Evolutionary conservation across 2,329 filamentous ascomycete genomes (phyloP), one percentile per base, ranked within the genome.

Genomic region (Epichloe typhina): DNA sequence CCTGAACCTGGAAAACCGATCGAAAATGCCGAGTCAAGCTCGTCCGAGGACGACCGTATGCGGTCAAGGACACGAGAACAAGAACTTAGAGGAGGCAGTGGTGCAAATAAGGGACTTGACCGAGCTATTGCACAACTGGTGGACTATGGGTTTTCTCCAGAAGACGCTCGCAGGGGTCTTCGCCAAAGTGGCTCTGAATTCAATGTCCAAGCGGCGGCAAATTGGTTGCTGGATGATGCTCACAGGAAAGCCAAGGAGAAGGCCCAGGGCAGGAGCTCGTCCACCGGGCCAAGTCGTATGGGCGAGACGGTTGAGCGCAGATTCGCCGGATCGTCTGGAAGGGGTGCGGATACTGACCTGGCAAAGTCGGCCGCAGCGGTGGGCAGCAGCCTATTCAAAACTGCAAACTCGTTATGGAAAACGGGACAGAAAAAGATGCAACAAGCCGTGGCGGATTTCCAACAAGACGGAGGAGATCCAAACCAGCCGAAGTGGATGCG

Each of bases 401-500:
- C 90, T 3, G 93, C 93, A 2, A 95, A 94, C 57, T 91, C 88
- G 1, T 70, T 97, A 0, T 98, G 93, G 93, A 98, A 95, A 64
- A 87, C 86, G 3, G 83, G 91, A 0, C 88, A 90, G 62, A 98
- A 95, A 68, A 90, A 88, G 64, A 79, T 97, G 52, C 88, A 95
- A 61, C 88, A 93, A 66, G 91, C 88, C 4, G 86, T 97, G 36
- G 83, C 89, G 8, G 93, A 98, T 15, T 86, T 97, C 53, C 79
- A 84, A 57, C 74, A 79, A 55, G 76, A 77, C 5, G 52, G 43
- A 41, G 84, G 65, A 15, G 89, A 95, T 61, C 75, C 85, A 2
- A 86, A 66, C 61, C 87, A 95, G 62, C 93, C 93, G 0, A 93
- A 88, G 62, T 98, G 93, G 93, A 95, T 98, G 91, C 82, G 85